phyloP scores from a whole-genome alignment of 2,329 filamentous ascomycete genomes.

The Emmonsiellopsis sp. region DNA sequence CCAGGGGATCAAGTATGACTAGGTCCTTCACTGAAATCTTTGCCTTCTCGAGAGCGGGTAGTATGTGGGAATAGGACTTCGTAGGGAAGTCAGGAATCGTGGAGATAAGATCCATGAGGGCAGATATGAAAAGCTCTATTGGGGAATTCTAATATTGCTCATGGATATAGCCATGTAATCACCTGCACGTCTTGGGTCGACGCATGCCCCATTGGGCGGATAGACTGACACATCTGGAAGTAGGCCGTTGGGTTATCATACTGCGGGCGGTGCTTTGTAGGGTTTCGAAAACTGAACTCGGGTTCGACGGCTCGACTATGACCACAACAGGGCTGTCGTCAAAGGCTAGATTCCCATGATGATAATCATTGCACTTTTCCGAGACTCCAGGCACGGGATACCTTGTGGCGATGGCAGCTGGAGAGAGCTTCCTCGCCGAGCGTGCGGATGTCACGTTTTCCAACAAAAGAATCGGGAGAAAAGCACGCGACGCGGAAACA shows the following conservation, averaged over 20 bases:
- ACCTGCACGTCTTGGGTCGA: not conserved
- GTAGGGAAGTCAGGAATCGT: conserved; percentile 73
- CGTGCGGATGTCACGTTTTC: too few relatives aligned
- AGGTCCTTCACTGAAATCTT: conserved; percentile 73
- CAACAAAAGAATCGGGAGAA: too few relatives aligned
- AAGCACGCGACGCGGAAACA: too few relatives aligned
- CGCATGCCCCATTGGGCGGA: not conserved
- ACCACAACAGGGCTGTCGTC: not conserved
- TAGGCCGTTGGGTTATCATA: not conserved
- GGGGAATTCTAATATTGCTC: too few relatives aligned
- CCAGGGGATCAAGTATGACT: conserved; percentile 68
- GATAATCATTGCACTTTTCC: not conserved
- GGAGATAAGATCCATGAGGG: conserved; percentile 59
- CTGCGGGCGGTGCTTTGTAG: not conserved
- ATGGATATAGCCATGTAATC: not conserved
- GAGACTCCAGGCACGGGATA: too few relatives aligned
- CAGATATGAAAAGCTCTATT: not conserved
- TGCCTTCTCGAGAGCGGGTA: conserved; percentile 71
- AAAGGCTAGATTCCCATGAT: not conserved
- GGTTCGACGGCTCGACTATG: not conserved
- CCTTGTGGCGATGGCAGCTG: too few relatives aligned
- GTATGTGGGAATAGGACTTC: conserved; percentile 60
- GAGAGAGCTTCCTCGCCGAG: too few relatives aligned
- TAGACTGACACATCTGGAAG: not conserved
- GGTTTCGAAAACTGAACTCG: not conserved